Base-by-base conservation (phyloP, 78 protist species). In the Speleostelium caveatum region DNA sequence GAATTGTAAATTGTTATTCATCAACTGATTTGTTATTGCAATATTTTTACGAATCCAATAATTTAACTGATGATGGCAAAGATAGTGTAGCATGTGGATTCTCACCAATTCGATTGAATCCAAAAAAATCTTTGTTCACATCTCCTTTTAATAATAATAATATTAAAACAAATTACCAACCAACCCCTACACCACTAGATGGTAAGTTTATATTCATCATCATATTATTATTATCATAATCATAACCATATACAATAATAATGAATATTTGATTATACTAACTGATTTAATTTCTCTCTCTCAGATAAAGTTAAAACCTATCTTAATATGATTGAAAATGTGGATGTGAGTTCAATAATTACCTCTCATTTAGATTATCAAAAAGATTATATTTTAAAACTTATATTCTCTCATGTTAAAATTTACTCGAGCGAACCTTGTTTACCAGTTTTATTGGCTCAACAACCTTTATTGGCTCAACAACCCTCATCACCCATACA, bases 341-440 rank as follows among this genome's bases (percentile, higher is more conserved):
- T 83, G 26, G 91, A 83, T 69, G 91, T 83, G 12, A 83, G 80
- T n/a, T 24, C 72, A 28, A 49, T 39, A 24, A 83, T 83, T 10
- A 24, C 77, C 39, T 83, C 91, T 14, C 91, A 83, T 69, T 59
- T 83, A 8, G 91, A 83, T 33, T 83, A 83, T 32, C 69, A 69
- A n/a, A 83, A 83, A 14, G 58, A 38, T 28, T 21, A 51, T 5
- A 61, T 83, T 0, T 63, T 35, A 24, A 32, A 45, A 21, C 39
- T 55, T 26, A 83, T 83, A 17, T 72, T 83, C 36, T 21, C 45
- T 33, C 91, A 83, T 83, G 91, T 83, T 21, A 83, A 69, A 19
- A 83, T 83, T 14, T 56, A 83, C 30, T 14, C 32, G 4, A 26
- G 63, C 8, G 72, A 39, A 28, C 32, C 7, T 32, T 83, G 91